Evolutionary conservation across 2,329 filamentous ascomycete species (phyloP).

Genomic region (Rutstroemia sp.): DNA sequence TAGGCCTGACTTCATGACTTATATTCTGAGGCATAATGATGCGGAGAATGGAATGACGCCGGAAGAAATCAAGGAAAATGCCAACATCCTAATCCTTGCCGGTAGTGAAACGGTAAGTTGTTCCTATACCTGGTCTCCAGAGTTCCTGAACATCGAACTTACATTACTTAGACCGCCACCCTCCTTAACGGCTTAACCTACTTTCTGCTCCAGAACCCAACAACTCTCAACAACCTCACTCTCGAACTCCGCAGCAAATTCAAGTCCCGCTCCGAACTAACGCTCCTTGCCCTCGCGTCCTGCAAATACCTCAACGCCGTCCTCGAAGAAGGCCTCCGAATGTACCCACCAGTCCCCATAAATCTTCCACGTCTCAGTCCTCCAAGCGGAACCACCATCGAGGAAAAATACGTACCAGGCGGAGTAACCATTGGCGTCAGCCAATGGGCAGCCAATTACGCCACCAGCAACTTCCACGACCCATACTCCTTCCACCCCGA

Average conservation of each 20-base stretch:
- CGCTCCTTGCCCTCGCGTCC: slow-evolving; percentile 9
- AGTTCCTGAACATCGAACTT: slow-evolving; percentile 8
- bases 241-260: slow-evolving; percentile 37
- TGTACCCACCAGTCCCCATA: slow-evolving; percentile 12
- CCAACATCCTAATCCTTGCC: background rate
- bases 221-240: slow-evolving; percentile 27
- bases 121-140: slow-evolving; percentile 5
- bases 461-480: background rate
- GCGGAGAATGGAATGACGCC: slow-evolving; percentile 5
- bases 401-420: background rate
- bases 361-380: background rate
- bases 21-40: slow-evolving; percentile 3
- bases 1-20: slow-evolving; percentile 6
- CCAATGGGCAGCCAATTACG: background rate
- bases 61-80: slow-evolving; percentile 2
- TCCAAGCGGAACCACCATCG: background rate
- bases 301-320: slow-evolving; percentile 10
- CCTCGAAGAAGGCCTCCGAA: slow-evolving; percentile 13
- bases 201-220: slow-evolving; percentile 47
- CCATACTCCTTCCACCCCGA: slow-evolving; percentile 1
- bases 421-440: background rate
- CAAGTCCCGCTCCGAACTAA: slow-evolving; percentile 16
- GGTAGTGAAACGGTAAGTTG: slow-evolving; percentile 6
- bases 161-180: slow-evolving; percentile 28
- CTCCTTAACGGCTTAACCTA: slow-evolving; percentile 21